Conservation (phyloP, 495 filamentous ascomycete species). For the Cercophora newfieldiana region DNA sequence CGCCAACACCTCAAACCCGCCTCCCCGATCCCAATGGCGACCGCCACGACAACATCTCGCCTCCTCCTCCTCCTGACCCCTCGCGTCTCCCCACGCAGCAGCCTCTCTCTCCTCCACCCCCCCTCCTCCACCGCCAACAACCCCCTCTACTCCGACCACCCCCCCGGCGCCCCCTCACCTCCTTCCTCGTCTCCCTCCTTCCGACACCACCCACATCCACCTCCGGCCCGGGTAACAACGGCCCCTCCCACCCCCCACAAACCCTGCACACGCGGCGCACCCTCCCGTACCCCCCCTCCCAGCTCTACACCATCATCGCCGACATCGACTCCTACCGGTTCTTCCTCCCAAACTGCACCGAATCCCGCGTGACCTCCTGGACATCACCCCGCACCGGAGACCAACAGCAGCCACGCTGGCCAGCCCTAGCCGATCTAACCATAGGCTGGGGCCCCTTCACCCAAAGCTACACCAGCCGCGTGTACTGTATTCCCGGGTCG, state of each 20-base stretch:
- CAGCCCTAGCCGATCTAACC: slow-evolving; percentile 72
- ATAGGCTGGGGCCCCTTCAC: slow-evolving; percentile 81
- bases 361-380: slow-evolving; percentile 67
- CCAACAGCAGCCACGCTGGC: slow-evolving; percentile 48
- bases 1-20: not conserved
- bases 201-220: slow-evolving; percentile 8
- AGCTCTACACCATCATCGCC: slow-evolving; percentile 79
- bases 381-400: slow-evolving; percentile 28
- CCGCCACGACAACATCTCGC: not conserved
- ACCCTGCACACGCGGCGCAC: slow-evolving; percentile 70
- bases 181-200: slow-evolving; percentile 26
- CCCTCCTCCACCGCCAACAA: not conserved
- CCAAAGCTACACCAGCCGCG: slow-evolving; percentile 73
- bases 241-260: too few relatives aligned
- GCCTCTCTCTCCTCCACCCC: not conserved
- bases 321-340: slow-evolving; percentile 76
- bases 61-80: not conserved
- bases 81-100: not conserved
- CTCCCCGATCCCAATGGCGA: not conserved
- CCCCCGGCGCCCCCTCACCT: slow-evolving; percentile 1
- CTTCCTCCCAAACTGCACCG: slow-evolving; percentile 85
- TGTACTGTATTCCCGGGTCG: slow-evolving; percentile 66
- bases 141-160: not conserved
- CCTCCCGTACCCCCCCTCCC: slow-evolving; percentile 71
- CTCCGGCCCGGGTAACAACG: not conserved